phyloP scores from a whole-genome alignment of 2,329 filamentous ascomycete species.

The Coniochaeta prunicola region DNA sequence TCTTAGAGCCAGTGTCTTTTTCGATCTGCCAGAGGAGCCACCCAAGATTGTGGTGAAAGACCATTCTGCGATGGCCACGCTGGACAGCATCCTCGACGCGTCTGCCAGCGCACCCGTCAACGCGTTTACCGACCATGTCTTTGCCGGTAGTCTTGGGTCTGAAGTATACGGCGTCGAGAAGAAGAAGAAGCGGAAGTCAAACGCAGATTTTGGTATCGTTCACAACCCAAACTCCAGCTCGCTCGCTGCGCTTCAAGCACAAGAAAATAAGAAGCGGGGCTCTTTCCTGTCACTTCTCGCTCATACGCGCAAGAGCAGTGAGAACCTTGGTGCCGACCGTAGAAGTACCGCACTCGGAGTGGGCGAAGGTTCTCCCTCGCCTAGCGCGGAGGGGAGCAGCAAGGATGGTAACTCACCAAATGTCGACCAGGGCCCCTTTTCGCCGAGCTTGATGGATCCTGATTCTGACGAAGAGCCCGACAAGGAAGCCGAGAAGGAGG shows the following conservation, averaged over 20 bases:
- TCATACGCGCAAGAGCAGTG: slow-evolving; percentile 4
- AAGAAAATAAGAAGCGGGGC: slow-evolving; percentile 10
- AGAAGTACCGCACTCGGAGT: slow-evolving; percentile 10
- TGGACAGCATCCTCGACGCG: slow-evolving; percentile 88
- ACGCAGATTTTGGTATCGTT: slow-evolving; percentile 1
- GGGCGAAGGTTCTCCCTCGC: slow-evolving; percentile 7
- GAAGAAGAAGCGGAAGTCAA: slow-evolving; percentile 33
- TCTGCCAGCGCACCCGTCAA: slow-evolving; percentile 81
- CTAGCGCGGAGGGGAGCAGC: slow-evolving; percentile 14
- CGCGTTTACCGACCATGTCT: slow-evolving; percentile 86
- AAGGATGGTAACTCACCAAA: slow-evolving; percentile 19
- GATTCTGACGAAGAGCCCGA: slow-evolving; percentile 19
- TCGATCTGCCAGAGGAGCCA: slow-evolving; percentile 58
- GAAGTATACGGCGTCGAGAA: slow-evolving; percentile 65
- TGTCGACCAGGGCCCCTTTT: slow-evolving; percentile 18
- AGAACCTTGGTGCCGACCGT: slow-evolving; percentile 11
- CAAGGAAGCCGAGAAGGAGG: slow-evolving; percentile 5
- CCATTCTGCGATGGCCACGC: slow-evolving; percentile 78
- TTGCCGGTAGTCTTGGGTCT: slow-evolving; percentile 65
- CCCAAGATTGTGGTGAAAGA: slow-evolving; percentile 55
- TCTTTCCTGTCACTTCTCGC: slow-evolving; percentile 14
- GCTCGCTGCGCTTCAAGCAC: background rate
- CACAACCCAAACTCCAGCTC: slow-evolving; percentile 19
- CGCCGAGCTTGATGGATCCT: slow-evolving; percentile 13
- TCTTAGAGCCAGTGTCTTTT: slow-evolving; percentile 84